These are phyloP conservation scores for Sclerotinia minor DNA, from an alignment of 2,329 filamentous ascomycete genomes.

Conservation along the genomic window DNA sequence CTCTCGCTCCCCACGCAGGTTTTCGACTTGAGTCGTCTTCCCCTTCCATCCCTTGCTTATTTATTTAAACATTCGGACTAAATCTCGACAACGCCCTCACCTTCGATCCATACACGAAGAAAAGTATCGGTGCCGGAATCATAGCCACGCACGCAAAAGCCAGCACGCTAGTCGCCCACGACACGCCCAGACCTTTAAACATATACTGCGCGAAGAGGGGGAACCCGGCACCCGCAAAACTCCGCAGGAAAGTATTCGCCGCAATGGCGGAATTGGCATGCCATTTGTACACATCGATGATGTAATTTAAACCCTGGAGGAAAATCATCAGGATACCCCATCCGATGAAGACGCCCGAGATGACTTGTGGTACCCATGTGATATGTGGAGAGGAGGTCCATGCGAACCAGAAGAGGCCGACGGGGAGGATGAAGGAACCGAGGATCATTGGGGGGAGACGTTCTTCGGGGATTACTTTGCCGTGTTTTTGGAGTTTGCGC, in stretches of 20 bases:
- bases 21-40: too few species aligned
- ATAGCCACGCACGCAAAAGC: constrained; percentile 21
- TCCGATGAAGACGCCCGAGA: constrained; percentile 64
- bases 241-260: constrained; percentile 60
- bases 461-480: constrained; percentile 65
- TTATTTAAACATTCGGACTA: constrained; percentile 10
- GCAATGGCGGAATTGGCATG: constrained; percentile 57
- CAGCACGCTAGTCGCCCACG: constrained; percentile 44
- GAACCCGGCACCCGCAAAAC: constrained; percentile 56
- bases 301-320: constrained; percentile 46
- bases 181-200: constrained; percentile 44
- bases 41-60: background rate
- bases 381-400: constrained; percentile 58
- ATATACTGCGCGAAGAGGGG: constrained; percentile 61
- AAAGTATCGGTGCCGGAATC: constrained; percentile 15
- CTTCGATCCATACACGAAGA: constrained; percentile 16
- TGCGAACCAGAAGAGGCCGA: constrained; percentile 76
- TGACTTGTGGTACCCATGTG: constrained; percentile 64
- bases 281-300: constrained; percentile 57
- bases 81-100: constrained; percentile 49
- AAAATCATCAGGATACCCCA: constrained; percentile 58
- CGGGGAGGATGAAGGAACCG: constrained; percentile 60
- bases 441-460: constrained; percentile 62
- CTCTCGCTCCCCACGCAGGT: too few species aligned
- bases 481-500: constrained; percentile 66